Evolutionary conservation across 306 rosid genomes (phyloP).

Genomic region (Castanea sativa): DNA sequence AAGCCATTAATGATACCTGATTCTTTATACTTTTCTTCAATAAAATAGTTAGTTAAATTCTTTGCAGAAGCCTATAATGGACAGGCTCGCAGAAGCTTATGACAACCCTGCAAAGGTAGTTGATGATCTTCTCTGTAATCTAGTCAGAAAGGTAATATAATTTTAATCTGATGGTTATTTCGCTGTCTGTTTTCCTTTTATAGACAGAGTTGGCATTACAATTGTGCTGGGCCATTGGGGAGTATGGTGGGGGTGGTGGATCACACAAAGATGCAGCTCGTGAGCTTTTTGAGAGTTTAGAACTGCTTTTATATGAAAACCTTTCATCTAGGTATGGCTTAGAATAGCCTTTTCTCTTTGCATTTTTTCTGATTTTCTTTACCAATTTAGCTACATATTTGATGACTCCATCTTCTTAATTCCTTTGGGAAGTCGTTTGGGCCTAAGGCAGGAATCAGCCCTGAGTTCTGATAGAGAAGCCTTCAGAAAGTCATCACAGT

Average conservation of each 20-base stretch:
- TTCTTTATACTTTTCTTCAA: not conserved
- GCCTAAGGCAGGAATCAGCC: conserved; percentile 64
- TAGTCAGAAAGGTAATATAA: conserved; percentile 1
- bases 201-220: conserved; percentile 94
- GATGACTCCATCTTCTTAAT: conserved; percentile 16
- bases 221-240: conserved; percentile 98
- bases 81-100: conserved; percentile 88
- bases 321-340: conserved; percentile 76
- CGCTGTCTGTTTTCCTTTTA: conserved; percentile 22
- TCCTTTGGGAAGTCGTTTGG: conserved; percentile 66
- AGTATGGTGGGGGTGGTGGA: conserved; percentile 93
- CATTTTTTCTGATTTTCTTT: conserved; percentile 14
- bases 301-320: conserved; percentile 88
- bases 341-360: conserved; percentile 10
- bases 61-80: conserved; percentile 91
- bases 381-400: conserved; percentile 11
- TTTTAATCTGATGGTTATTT: conserved; percentile 20
- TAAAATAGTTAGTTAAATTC: conserved; percentile 2
- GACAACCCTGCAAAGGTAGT: conserved; percentile 85
- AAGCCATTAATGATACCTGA: not conserved
- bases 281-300: conserved; percentile 96
- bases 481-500: conserved; percentile 73
- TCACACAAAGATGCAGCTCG: conserved; percentile 97
- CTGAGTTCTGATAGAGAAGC: conserved; percentile 45
- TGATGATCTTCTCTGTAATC: conserved; percentile 16